Evolutionary conservation across 2,329 filamentous ascomycete genomes (phyloP), one percentile per base, ranked within the genome.

Genomic region (Hymenoscyphus fraxineus): DNA sequence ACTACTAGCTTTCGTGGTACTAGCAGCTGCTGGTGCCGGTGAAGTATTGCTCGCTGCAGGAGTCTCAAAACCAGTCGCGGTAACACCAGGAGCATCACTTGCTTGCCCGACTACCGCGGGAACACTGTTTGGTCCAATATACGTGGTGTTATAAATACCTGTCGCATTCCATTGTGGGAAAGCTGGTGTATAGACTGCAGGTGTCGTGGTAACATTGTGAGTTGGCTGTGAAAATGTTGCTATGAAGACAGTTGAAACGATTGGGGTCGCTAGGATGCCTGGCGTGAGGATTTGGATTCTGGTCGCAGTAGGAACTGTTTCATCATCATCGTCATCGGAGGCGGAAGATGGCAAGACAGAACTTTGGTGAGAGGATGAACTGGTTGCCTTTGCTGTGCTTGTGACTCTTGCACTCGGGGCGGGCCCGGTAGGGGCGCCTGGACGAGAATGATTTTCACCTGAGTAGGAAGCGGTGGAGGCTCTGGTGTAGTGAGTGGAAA

Each of bases 111-210:
- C 57, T 22, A 40, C 57, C 1, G 41, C 35, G 16, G 57, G 57
- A 13, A 31, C 22, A 38, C 57, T 59, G 19, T 19, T 59, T 15
- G 57, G 32, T 19, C 57, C 57, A 19, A 59, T 15, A 35, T 59
- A 59, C 13, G 40, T 15, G 10, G 16, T 59, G 15, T 35, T 41
- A 39, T 59, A 59, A 22, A 59, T 22, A 16, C 54, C 38, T 40
- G 64, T 62, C 5, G 54, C 39, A 40, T 65, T 68, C 63, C 64
- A 69, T 19, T 65, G 61, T 3, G 67, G 66, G 54, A 62, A 65
- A 10, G 66, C 58, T 2, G 63, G 39, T 9, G 64, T 51, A 39
- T 64, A 66, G 5, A 15, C 60, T n/a, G 64, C 64, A 27, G 1
- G 27, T 19, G 60, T 63, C 12, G 66, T 67, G 13, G 66, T 66